Evolutionary conservation across 148 eudicot species (phyloP), one percentile per base, ranked within the genome.

Genomic region (Rhododendron simsii): DNA sequence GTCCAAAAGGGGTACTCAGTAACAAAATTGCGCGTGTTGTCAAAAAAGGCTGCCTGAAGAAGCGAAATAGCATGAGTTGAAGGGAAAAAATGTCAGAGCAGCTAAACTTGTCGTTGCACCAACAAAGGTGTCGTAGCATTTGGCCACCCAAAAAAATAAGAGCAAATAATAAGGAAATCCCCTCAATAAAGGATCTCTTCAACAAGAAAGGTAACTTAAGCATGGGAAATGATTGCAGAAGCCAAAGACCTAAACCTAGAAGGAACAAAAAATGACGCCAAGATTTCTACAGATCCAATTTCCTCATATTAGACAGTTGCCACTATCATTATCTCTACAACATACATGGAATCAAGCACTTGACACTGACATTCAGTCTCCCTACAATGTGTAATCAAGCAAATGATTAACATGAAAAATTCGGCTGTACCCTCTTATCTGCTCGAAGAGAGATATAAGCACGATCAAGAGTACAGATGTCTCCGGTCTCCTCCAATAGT

Each of bases 401-500:
- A 75, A 69, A 65, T 61, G 15, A 73, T 35, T 30, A 53, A 84
- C 65, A 76, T 81, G 79, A 57, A 80, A 83, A 78, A 71, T n/a
- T 67, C 26, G 41, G 30, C 23, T 71, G 73, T 94, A 97, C 99
- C 99, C 99, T 90, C 90, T 95, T 97, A 93, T 97, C 99, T 59
- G 94, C 89, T 87, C 98, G 94, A 81, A 97, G 91, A 71, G 95
- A 93, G 82, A 92, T 87, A 88, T 93, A 93, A 74, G 99, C 98
- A 80, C 99, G 95, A 61, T 97, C 99, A 87, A 97, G 96, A 71
- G 98, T 95, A 85, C 89, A 87, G 28, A 90, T 88, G 81, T 97
- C 99, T 88, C 96, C 94, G 7, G 95, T 93, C 90, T 95, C 98
- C 87, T 97, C 99, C 93, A 95, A 83, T 80, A 97, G 93, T 87